Conservation (phyloP, 129 eudicot species). For the Glebionis coronaria region DNA sequence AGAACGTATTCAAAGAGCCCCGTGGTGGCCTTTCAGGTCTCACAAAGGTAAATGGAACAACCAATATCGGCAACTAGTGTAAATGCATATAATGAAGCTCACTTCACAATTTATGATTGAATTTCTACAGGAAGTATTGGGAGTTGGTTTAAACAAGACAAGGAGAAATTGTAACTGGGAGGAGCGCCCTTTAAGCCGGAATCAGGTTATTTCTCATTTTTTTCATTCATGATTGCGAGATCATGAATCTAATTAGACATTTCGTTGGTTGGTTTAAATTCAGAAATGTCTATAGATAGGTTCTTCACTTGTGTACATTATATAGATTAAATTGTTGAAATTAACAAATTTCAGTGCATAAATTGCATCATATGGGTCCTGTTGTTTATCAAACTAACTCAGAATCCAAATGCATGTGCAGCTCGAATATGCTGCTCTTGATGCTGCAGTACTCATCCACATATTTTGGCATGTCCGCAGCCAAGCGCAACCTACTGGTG, state of each 20-base stretch:
- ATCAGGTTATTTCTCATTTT: slow-evolving; percentile 43
- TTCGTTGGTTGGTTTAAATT: no score
- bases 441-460: slow-evolving; percentile 89
- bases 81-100: background rate
- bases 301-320: no score
- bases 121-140: slow-evolving; percentile 67
- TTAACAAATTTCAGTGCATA: no score
- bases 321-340: no score
- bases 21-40: slow-evolving; percentile 90
- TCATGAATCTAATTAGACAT: no score
- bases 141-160: slow-evolving; percentile 84
- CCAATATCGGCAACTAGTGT: background rate
- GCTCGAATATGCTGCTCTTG: slow-evolving; percentile 99
- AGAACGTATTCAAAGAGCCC: slow-evolving; percentile 77
- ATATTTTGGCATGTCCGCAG: slow-evolving; percentile 69
- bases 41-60: slow-evolving; percentile 57
- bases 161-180: slow-evolving; percentile 98
- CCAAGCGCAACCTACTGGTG: slow-evolving; percentile 48
- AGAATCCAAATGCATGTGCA: slow-evolving; percentile 30
- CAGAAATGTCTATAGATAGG: no score
- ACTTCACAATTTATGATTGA: slow-evolving; percentile 2
- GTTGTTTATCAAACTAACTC: background rate
- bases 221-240: no score
- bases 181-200: slow-evolving; percentile 75
- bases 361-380: background rate